Evolutionary conservation across 164 flowering plant genomes (phyloP), one percentile per base, ranked within the genome.

Genomic region (Stephania japonica): DNA sequence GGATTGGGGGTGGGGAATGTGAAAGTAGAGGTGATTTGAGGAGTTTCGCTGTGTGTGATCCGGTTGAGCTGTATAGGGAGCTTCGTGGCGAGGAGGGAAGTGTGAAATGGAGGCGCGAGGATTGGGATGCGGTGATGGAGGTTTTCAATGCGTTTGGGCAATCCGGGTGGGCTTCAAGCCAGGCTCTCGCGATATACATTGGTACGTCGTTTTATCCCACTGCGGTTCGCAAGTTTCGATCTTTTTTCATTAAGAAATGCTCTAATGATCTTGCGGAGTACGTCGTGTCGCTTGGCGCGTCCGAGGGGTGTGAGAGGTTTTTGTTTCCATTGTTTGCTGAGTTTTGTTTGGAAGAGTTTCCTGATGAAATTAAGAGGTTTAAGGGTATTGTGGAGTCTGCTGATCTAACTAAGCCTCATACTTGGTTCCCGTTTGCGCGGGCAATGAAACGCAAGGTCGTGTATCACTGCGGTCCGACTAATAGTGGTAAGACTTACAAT

Each of bases 401-500:
- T 1, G 97, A 94, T 70, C 86, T 94, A 43, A 94, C 97, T 11
- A 88, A 87, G 78, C 98, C 97, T 9, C 92, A 94, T 66, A 89
- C 97, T 4, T 94, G 98, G 98, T 94, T 86, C 70, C 97, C 98
- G 0, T 94, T 94, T 82, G 97, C 97, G 10, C 85, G 95, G 75
- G 97, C 95, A 1, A 94, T 94, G 97, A 92, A 86, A 65, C 84
- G 97, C 1, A 94, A 88, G 86, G 88, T 94, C 53, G 49, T 94
- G 7, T 94, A 94, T 77, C 98, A 94, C 70, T 94, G 98, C 78
- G 97, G 97, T 10, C 98, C 97, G 1, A 94, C 98, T 24, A 92
- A 94, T 75, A 92, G 98, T 68, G 97, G 98, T 42, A 92, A 94
- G 72, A 94, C 98, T 0, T 92, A 92, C 76, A 94, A 90, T 84